Percentiles rank a stretch among this genome's conserved stretches.
phyloP scores from a whole-genome alignment of 169 alveolate genomes.

The Eimeria tenella region DNA sequence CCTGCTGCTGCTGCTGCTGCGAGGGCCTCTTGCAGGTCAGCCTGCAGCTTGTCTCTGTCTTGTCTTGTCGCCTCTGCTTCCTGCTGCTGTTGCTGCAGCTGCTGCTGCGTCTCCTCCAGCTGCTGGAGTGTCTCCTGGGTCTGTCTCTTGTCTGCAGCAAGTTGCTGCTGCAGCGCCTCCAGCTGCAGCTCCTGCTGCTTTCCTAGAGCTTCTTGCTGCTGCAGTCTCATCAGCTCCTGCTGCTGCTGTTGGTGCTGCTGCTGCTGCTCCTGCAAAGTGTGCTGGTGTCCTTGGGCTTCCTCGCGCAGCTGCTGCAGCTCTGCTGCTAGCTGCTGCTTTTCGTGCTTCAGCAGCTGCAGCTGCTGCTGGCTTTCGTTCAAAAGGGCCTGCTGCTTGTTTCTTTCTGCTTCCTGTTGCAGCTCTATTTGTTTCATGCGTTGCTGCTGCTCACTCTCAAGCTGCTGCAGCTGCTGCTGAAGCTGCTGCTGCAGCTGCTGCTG shows the following conservation, averaged over 20 bases:
- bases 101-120: not conserved
- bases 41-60: not conserved
- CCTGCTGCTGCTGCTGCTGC: not conserved
- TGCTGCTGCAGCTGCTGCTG: not conserved
- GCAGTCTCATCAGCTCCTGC: not conserved
- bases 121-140: not conserved
- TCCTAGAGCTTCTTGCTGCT: not conserved
- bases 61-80: not conserved
- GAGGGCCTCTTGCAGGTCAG: not conserved
- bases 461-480: not conserved
- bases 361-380: not conserved
- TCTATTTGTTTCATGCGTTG: not conserved
- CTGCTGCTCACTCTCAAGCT: conserved; percentile 9
- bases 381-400: not conserved
- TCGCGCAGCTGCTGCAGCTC: not conserved
- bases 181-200: not conserved
- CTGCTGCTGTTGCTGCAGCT: not conserved
- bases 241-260: not conserved
- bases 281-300: not conserved
- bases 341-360: not conserved
- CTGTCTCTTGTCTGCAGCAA: not conserved
- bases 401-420: not conserved
- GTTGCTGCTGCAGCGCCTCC: not conserved
- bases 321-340: not conserved
- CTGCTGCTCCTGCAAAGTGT: not conserved